Base-by-base conservation (phyloP, 306 rosid species). In the Dryas drummondii region DNA sequence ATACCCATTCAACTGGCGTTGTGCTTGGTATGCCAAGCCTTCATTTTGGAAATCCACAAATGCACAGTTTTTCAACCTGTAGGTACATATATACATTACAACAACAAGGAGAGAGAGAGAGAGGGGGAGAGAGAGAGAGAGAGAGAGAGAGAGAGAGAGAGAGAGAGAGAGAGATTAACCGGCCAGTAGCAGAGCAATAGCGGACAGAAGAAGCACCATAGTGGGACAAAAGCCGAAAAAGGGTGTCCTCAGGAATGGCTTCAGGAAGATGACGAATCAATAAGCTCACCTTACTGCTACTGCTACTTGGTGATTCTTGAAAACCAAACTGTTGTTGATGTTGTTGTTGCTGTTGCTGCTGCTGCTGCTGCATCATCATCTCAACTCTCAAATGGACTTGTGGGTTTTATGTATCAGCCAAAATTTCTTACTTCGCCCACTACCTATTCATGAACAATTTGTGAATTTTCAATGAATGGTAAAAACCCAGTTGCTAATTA, bases 11-110 rank as follows among this genome's bases (percentile, higher is more conserved):
- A 92, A 80, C 77, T 86, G 92, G n/a, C 84, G 88, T 15, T 84
- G 94, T 1, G 96, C 98, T 77, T 88, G 92, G 66, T 85, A 83
- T 1, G 98, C 98, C 76, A 83, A 73, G 42, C 84, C 87, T 64
- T 90, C 92, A 74, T 78, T 87, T 81, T 76, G 81, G 73, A 92
- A 92, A 84, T 90, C 96, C 63, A 78, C 88, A 77, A 88, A 92
- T 51, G 96, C 98, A 72, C 90, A 87, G 78, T 92, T 92, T 66
- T 82, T 92, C 83, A 92, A 49, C 83, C 97, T 92, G 83, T 53
- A 70, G 19, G n/a, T 9, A 45, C 6, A 64, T 22, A 42, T 54
- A 66, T 19, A 27, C 41, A 70, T 5, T 47, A 48, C 45, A 9
- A 13, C 22, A 5, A 64, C 48, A 16, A 2, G 5, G 6, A 55